phyloP scores from a whole-genome alignment of 805 yeast species.

The Metschnikowia cubensis region DNA sequence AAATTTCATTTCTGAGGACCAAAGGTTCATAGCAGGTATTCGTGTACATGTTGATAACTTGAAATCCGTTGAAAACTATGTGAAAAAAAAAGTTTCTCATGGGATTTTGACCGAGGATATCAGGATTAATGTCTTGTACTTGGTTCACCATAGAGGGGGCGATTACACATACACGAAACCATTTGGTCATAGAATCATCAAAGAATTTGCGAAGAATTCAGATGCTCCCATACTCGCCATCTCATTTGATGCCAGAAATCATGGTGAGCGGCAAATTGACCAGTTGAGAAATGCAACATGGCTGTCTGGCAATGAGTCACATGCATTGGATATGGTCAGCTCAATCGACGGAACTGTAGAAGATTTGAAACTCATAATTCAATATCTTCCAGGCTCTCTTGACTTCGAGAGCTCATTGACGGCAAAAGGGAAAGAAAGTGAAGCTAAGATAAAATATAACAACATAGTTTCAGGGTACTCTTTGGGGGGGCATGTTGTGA shows the following conservation, averaged over 20 bases:
- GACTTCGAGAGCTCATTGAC: constrained; percentile 27
- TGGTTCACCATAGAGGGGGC: constrained; percentile 46
- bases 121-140: constrained; percentile 39
- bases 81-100: neutral
- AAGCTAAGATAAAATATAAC: constrained; percentile 23
- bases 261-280: constrained; percentile 46
- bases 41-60: constrained; percentile 22
- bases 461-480: constrained; percentile 49
- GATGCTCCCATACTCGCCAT: constrained; percentile 41
- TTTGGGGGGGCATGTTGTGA: constrained; percentile 55
- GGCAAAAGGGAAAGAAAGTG: constrained; percentile 13
- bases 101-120: constrained; percentile 17
- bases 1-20: constrained; percentile 6
- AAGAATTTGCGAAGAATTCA: constrained; percentile 20
- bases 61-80: constrained; percentile 9
- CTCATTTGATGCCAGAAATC: constrained; percentile 53
- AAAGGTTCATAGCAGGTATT: constrained; percentile 42
- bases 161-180: constrained; percentile 36
- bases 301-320: constrained; percentile 46
- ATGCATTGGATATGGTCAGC: constrained; percentile 49
- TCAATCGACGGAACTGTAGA: constrained; percentile 44
- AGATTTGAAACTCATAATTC: constrained; percentile 43
- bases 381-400: constrained; percentile 41
- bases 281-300: constrained; percentile 38
- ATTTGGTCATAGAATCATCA: constrained; percentile 36